These are phyloP conservation scores for Chaetomium tenue DNA, from an alignment of 495 filamentous ascomycete genomes.

Conservation along the genomic window DNA sequence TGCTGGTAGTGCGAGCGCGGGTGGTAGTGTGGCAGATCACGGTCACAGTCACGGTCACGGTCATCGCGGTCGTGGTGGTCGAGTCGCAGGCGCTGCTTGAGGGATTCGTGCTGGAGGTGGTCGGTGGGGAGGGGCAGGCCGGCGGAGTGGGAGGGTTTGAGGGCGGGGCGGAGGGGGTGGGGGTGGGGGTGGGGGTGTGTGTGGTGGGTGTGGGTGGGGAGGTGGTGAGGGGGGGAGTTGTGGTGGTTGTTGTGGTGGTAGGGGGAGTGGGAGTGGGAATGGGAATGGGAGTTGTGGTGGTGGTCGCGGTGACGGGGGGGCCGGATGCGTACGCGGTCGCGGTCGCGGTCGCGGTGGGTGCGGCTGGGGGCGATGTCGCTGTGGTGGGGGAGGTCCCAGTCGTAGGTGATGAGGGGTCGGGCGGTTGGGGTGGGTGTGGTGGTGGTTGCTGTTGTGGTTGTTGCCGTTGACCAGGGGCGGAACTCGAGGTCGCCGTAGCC, in stretches of 20 bases:
- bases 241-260: no score
- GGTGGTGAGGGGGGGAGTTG: no score
- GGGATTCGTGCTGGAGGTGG: slow-evolving; percentile 3
- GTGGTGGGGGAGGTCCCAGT: no score
- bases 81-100: slow-evolving; percentile 17
- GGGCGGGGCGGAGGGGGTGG: neutral
- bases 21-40: neutral
- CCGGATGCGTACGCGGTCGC: neutral
- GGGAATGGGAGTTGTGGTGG: no score
- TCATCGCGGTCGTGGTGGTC: neutral
- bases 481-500: slow-evolving; percentile 14
- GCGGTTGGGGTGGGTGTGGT: neutral
- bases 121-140: neutral
- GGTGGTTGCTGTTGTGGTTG: neutral
- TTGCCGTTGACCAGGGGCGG: neutral
- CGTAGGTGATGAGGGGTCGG: no score
- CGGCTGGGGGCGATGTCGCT: neutral
- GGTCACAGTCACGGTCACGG: no score
- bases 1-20: neutral
- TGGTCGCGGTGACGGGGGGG: neutral
- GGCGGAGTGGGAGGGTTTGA: slow-evolving; percentile 3
- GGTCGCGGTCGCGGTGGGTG: slow-evolving; percentile 4
- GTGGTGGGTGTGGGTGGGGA: no score
- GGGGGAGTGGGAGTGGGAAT: neutral
- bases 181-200: neutral